phyloP scores from a whole-genome alignment of 768 basidiomycete genomes.

The Artomyces pyxidatus region DNA sequence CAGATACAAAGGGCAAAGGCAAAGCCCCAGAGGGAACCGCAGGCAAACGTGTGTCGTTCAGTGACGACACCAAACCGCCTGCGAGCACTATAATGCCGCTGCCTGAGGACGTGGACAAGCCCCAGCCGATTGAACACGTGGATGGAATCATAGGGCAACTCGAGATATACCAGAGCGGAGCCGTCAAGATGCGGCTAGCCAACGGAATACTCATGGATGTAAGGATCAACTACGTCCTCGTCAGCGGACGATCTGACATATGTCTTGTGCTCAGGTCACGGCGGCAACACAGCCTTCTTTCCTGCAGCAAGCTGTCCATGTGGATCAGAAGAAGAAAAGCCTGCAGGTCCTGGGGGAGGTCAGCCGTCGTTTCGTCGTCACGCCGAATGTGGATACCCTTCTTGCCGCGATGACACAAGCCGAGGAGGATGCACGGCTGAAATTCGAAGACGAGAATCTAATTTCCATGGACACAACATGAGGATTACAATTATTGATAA shows the following conservation, averaged over 20 bases:
- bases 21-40: conserved; percentile 11
- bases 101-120: conserved; percentile 20
- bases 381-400: conserved; percentile 75
- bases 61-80: conserved; percentile 48
- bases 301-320: conserved; percentile 75
- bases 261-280: conserved; percentile 44
- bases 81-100: conserved; percentile 24
- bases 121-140: conserved; percentile 22
- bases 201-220: conserved; percentile 84
- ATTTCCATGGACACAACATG: conserved; percentile 55
- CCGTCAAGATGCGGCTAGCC: conserved; percentile 76
- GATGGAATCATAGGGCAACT: conserved; percentile 81
- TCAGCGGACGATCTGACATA: not conserved
- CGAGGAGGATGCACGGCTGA: conserved; percentile 26
- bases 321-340: conserved; percentile 52
- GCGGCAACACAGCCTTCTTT: conserved; percentile 82
- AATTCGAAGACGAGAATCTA: conserved; percentile 36
- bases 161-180: conserved; percentile 79
- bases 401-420: conserved; percentile 55
- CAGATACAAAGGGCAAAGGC: conserved; percentile 17
- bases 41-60: conserved; percentile 57
- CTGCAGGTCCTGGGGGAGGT: conserved; percentile 79
- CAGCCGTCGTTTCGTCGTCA: conserved; percentile 74
- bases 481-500: too few relatives aligned
- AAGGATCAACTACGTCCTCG: conserved; percentile 21